Conservation (phyloP, 495 filamentous ascomycete genomes). For the Podospora bellae-mahoneyi region DNA sequence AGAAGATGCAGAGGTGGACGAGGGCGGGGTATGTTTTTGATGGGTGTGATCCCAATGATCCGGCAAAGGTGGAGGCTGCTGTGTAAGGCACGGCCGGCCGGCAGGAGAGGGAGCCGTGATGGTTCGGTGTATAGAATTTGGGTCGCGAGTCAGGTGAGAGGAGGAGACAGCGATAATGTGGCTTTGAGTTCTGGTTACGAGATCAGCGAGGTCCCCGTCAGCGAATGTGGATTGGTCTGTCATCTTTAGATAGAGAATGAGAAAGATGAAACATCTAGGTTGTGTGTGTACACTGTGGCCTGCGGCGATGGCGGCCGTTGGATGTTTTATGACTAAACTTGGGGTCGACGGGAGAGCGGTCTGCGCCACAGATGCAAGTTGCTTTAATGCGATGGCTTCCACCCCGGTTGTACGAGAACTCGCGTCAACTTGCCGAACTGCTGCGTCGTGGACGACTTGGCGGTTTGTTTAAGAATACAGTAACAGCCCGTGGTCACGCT, state of each 20-base stretch:
- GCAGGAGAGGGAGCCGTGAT: neutral
- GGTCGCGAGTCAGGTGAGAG: neutral
- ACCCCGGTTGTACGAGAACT: neutral
- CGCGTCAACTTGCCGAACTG: neutral
- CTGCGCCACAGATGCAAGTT: neutral
- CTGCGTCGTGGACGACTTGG: neutral
- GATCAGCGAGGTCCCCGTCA: neutral
- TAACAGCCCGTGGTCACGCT: neutral
- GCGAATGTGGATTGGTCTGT: neutral
- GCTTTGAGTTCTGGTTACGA: neutral
- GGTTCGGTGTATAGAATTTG: neutral
- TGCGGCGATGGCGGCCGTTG: slow-evolving; percentile 3
- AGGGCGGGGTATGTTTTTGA: slow-evolving; percentile 41
- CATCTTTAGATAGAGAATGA: neutral
- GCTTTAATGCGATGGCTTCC: neutral
- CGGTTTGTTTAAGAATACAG: neutral
- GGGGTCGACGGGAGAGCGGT: neutral
- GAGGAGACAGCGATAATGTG: neutral
- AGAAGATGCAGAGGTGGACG: slow-evolving; percentile 59
- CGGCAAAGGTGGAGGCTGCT: slow-evolving; percentile 20
- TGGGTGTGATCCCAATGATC: slow-evolving; percentile 28
- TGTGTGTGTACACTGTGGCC: neutral
- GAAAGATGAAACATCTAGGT: neutral
- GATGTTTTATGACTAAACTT: neutral
- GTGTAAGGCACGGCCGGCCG: neutral